Conservation (phyloP, 2,329 filamentous ascomycete species). For the Aspergillus sp. region DNA sequence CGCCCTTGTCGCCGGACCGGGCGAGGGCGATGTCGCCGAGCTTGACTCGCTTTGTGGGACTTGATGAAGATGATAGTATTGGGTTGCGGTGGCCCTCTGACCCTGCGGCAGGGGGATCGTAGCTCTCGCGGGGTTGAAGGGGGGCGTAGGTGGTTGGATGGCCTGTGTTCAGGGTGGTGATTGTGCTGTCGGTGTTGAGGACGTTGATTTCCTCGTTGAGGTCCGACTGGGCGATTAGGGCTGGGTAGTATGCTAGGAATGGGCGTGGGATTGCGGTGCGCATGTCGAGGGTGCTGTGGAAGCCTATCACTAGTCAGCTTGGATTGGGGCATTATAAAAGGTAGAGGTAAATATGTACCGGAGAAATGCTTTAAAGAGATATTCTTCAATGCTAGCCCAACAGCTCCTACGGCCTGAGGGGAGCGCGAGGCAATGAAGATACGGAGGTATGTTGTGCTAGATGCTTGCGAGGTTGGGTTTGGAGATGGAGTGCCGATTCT, state of each 20-base stretch:
- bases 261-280: slow-evolving; percentile 41
- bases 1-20: slow-evolving; percentile 43
- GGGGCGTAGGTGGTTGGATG: slow-evolving; percentile 18
- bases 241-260: slow-evolving; percentile 46
- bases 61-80: background rate
- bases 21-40: slow-evolving; percentile 47
- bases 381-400: slow-evolving; percentile 32
- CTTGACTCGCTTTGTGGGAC: slow-evolving; percentile 30
- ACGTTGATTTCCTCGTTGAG: slow-evolving; percentile 30
- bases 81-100: background rate
- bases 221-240: slow-evolving; percentile 30
- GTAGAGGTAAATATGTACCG: slow-evolving; percentile 10
- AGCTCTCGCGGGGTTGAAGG: slow-evolving; percentile 16
- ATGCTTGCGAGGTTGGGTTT: slow-evolving; percentile 42
- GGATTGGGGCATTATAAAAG: background rate
- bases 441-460: slow-evolving; percentile 48
- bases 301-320: slow-evolving; percentile 26
- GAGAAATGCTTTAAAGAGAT: slow-evolving; percentile 48
- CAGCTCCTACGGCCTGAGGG: slow-evolving; percentile 24
- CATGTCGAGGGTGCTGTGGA: slow-evolving; percentile 45
- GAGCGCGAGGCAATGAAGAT: slow-evolving; percentile 44
- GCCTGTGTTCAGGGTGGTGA: slow-evolving; percentile 13
- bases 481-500: slow-evolving; percentile 37
- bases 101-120: slow-evolving; percentile 14
- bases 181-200: slow-evolving; percentile 10